These are phyloP conservation scores for Candolleomyces eurysporus DNA, from an alignment of 768 basidiomycete genomes.

Conservation along the genomic window DNA sequence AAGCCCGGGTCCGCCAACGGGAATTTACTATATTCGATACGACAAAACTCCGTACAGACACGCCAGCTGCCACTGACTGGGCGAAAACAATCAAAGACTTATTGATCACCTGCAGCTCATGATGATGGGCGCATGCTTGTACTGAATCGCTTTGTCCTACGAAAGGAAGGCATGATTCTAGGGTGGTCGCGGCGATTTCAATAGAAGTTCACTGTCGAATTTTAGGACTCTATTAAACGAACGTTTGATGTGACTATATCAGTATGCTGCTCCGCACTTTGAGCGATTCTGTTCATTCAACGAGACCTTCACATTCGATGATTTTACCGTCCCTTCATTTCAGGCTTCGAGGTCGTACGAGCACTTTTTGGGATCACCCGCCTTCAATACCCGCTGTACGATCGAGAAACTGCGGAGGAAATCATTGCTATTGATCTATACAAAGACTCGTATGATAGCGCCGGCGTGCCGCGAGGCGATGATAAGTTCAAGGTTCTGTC, in stretches of 20 bases:
- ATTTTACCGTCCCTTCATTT: background rate
- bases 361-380: background rate
- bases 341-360: background rate
- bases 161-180: background rate
- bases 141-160: background rate
- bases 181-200: background rate
- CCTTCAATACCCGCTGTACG: background rate
- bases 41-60: background rate
- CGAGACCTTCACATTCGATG: background rate
- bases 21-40: background rate
- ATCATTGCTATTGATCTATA: too few species aligned
- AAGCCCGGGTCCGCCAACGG: background rate
- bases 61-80: background rate
- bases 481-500: too few species aligned
- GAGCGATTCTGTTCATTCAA: background rate
- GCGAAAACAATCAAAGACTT: background rate
- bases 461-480: too few species aligned
- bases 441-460: too few species aligned
- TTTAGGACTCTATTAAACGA: background rate
- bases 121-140: background rate
- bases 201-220: background rate
- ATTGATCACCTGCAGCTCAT: background rate
- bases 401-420: too few species aligned
- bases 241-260: background rate
- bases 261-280: too few species aligned